Evolutionary conservation across 164 flowering plant species (phyloP).

Genomic region (Dillenia suffruticosa): DNA sequence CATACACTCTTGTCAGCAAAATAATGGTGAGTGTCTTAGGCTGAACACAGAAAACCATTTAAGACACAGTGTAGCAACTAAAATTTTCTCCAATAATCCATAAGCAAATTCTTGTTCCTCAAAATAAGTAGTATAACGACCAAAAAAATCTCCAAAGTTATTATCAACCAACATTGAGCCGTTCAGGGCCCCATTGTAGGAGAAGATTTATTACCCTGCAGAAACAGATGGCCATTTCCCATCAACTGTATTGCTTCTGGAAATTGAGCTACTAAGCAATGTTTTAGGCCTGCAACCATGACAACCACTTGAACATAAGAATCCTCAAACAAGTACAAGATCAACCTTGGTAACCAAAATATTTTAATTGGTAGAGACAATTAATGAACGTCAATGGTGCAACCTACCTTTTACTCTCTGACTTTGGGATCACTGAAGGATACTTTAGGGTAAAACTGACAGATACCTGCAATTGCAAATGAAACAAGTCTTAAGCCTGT

Average conservation of each 20-base stretch:
- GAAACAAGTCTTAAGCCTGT: slow-evolving; percentile 5
- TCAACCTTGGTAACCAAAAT: too few relatives aligned
- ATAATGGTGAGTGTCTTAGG: too few relatives aligned
- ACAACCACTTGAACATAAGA: slow-evolving; percentile 2
- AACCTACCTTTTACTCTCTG: slow-evolving; percentile 45
- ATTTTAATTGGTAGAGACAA: not conserved
- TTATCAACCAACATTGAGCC: too few relatives aligned
- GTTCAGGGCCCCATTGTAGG: too few relatives aligned
- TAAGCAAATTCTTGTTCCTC: too few relatives aligned
- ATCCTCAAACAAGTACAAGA: not conserved
- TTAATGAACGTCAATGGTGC: not conserved
- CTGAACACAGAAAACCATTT: too few relatives aligned
- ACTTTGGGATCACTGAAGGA: slow-evolving; percentile 23
- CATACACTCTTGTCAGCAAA: too few relatives aligned
- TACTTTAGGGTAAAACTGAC: slow-evolving; percentile 28
- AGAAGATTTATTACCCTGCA: slow-evolving; percentile 26
- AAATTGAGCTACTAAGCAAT: slow-evolving; percentile 19
- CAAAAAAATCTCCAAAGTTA: too few relatives aligned
- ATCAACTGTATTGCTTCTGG: slow-evolving; percentile 23
- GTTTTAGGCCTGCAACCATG: slow-evolving; percentile 29
- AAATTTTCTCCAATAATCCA: too few relatives aligned
- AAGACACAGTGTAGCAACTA: too few relatives aligned
- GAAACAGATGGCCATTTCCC: slow-evolving; percentile 28
- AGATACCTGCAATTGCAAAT: slow-evolving; percentile 42
- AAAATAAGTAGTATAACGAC: too few relatives aligned